A percentile compares a stretch with the other conserved stretches of the same genome.
Conservation (phyloP, 2,329 filamentous ascomycete species). For the Colletotrichum endophyticum region DNA sequence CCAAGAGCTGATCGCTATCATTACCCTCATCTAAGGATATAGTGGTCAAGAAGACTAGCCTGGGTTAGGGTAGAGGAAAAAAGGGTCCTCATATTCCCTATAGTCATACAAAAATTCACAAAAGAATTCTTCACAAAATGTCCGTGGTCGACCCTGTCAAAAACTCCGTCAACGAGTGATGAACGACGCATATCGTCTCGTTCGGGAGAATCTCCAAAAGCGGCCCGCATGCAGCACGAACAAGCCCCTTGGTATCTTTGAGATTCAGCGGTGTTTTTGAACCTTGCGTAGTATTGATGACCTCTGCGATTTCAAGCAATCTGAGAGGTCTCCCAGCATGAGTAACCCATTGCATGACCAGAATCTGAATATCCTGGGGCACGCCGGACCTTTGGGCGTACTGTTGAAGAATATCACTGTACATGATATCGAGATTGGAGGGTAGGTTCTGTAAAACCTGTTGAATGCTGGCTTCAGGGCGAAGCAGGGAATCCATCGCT, state of each 20-base stretch:
- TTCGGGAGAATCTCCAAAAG: background rate
- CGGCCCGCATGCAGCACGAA: background rate
- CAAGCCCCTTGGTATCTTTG: background rate
- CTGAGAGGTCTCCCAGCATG: slow-evolving; percentile 45
- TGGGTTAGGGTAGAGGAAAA: too few species aligned
- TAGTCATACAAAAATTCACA: too few species aligned
- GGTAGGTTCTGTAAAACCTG: slow-evolving; percentile 36
- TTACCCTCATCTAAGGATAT: too few species aligned
- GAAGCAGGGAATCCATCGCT: slow-evolving; percentile 42
- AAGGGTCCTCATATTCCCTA: too few species aligned
- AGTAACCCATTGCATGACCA: slow-evolving; percentile 45
- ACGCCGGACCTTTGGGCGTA: slow-evolving; percentile 38
- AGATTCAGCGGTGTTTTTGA: background rate
- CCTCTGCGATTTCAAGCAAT: slow-evolving; percentile 43
- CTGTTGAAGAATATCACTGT: slow-evolving; percentile 42
- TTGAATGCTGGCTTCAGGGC: slow-evolving; percentile 26
- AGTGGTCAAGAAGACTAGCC: too few species aligned
- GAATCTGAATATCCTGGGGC: slow-evolving; percentile 33
- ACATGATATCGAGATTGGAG: slow-evolving; percentile 41
- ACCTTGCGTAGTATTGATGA: background rate
- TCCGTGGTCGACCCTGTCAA: background rate
- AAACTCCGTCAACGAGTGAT: background rate
- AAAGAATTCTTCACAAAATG: too few species aligned
- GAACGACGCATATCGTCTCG: background rate
- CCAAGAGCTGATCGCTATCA: too few species aligned